Conservation (phyloP, 371 early-diverging fungal genomes). For the Funneliformis caledonium region DNA sequence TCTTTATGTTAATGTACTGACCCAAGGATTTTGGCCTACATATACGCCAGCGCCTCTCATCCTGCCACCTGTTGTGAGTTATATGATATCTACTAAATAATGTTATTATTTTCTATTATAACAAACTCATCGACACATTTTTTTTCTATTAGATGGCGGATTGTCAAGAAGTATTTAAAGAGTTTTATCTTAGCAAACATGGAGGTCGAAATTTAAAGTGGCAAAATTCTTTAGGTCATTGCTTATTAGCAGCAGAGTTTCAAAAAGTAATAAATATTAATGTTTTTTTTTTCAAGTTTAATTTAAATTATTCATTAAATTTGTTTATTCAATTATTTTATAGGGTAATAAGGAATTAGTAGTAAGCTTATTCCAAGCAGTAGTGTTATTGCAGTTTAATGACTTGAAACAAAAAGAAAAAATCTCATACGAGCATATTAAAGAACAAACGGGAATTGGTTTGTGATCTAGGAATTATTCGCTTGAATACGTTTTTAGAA, state of each 20-base stretch:
- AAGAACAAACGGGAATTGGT: conserved; percentile 63
- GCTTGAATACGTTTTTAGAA: neutral
- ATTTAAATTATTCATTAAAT: too few species aligned
- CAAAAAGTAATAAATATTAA: conserved; percentile 48
- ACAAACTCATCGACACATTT: neutral
- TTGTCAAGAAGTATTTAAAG: conserved; percentile 68
- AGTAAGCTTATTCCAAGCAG: conserved; percentile 76
- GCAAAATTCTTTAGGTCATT: conserved; percentile 82
- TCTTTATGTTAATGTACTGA: conserved; percentile 79
- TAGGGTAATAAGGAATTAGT: conserved; percentile 74
- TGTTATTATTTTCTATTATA: neutral
- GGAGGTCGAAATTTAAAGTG: conserved; percentile 82
- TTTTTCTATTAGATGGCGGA: conserved; percentile 58
- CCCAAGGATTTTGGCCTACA: conserved; percentile 90
- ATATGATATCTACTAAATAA: neutral
- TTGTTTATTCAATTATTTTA: neutral
- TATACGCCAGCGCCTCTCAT: conserved; percentile 70
- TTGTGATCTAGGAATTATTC: neutral
- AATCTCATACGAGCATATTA: conserved; percentile 71
- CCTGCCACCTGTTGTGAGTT: conserved; percentile 70
- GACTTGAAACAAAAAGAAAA: conserved; percentile 45
- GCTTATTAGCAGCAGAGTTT: conserved; percentile 71
- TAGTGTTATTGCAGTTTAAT: conserved; percentile 80
- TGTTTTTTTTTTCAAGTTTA: neutral
- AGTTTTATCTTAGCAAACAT: conserved; percentile 77